Evolutionary conservation across 1,139 yeast species (phyloP).

Genomic region (Blastobotrys petasosporus): DNA sequence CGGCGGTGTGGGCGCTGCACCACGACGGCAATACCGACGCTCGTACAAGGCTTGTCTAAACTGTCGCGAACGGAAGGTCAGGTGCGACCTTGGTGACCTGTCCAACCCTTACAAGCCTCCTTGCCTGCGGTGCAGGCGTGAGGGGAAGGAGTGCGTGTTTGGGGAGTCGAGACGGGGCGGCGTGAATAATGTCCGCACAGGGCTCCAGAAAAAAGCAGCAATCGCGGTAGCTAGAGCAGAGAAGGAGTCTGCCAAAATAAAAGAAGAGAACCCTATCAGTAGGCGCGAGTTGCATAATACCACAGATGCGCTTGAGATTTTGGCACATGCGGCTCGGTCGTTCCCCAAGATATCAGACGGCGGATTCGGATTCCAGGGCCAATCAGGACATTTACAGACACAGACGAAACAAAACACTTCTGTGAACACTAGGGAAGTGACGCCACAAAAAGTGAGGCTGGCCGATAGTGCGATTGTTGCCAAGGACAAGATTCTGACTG

Average conservation of each 20-base stretch:
- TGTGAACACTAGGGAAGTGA: not conserved
- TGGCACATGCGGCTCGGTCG: slow-evolving; percentile 45
- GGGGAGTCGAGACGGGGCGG: slow-evolving; percentile 61
- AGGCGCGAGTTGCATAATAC: slow-evolving; percentile 40
- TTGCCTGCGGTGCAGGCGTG: slow-evolving; percentile 78
- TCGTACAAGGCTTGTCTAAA: slow-evolving; percentile 56
- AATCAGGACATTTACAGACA: not conserved
- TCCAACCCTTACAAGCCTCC: slow-evolving; percentile 74
- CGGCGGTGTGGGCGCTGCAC: too few relatives aligned
- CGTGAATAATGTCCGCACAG: slow-evolving; percentile 42
- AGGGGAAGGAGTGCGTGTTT: slow-evolving; percentile 74
- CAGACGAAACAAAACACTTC: not conserved
- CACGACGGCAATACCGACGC: slow-evolving; percentile 37
- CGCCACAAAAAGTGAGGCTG: slow-evolving; percentile 42
- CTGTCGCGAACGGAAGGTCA: slow-evolving; percentile 15
- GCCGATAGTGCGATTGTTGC: slow-evolving; percentile 64
- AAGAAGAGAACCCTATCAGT: slow-evolving; percentile 22
- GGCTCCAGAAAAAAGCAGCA: slow-evolving; percentile 26
- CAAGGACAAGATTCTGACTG: slow-evolving; percentile 54
- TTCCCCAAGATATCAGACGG: slow-evolving; percentile 21
- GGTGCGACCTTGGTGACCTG: slow-evolving; percentile 25
- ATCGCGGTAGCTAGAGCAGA: slow-evolving; percentile 6
- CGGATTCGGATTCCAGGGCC: not conserved
- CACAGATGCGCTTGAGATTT: slow-evolving; percentile 53
- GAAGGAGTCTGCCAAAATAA: not conserved